Evolutionary conservation across 352 stramenopile genomes (phyloP).

Genomic region (Paralagenidium karlingii): DNA sequence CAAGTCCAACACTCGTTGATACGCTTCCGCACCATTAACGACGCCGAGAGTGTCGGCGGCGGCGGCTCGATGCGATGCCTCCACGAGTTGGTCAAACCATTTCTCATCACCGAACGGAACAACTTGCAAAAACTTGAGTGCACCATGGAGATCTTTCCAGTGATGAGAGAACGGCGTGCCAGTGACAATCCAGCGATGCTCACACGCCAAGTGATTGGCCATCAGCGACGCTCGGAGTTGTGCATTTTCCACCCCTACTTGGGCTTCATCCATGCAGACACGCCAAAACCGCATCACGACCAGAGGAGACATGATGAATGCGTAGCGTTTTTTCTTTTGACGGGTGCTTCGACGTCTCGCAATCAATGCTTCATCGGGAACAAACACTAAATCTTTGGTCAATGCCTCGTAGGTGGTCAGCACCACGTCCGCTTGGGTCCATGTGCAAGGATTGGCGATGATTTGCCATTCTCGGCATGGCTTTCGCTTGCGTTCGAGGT

Average conservation of each 20-base stretch:
- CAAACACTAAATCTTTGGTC: conserved; percentile 69
- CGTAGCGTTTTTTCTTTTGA: conserved; percentile 60
- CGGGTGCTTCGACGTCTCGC: conserved; percentile 43
- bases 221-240: conserved; percentile 71
- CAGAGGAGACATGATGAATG: conserved; percentile 78
- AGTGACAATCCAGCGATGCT: conserved; percentile 80
- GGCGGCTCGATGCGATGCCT: too few species aligned
- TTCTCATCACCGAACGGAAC: conserved; percentile 21
- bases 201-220: conserved; percentile 43
- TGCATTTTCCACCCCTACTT: conserved; percentile 78
- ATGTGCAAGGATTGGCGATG: too few species aligned
- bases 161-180: conserved; percentile 82
- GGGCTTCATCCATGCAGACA: conserved; percentile 88
- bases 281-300: conserved; percentile 80
- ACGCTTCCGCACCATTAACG: conserved; percentile 20
- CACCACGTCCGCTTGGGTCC: too few species aligned
- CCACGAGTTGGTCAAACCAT: conserved; percentile 19
- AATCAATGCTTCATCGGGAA: conserved; percentile 20
- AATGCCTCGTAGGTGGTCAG: conserved; percentile 87
- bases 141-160: conserved; percentile 77
- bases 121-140: conserved; percentile 59
- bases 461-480: conserved; percentile 41
- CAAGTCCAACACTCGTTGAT: conserved; percentile 31
- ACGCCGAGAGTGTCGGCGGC: too few species aligned
- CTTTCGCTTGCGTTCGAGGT: too few species aligned